A percentile compares a stretch with the other conserved stretches of the same genome.
Conservation (phyloP, 73 alveolate species). For the Blepharisma japonicum region DNA sequence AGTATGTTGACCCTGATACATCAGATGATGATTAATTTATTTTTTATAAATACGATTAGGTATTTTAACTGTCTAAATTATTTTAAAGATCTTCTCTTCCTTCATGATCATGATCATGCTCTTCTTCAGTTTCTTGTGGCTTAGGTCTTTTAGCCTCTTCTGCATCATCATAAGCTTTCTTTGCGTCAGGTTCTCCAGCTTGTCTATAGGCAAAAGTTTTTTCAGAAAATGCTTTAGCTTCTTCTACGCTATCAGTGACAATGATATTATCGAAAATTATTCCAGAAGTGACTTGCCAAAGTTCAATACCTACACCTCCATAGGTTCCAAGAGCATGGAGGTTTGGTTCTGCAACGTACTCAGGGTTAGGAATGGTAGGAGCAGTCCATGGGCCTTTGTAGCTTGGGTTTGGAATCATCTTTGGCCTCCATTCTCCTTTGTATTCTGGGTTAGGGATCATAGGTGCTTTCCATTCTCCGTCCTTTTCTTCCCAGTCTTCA, state of each 20-base stretch:
- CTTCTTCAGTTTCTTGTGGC: background rate
- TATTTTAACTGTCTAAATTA: background rate
- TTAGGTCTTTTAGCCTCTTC: constrained; percentile 13
- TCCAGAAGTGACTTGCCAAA: constrained; percentile 37
- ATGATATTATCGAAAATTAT: constrained; percentile 38
- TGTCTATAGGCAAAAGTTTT: constrained; percentile 12
- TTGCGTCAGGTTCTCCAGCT: constrained; percentile 21
- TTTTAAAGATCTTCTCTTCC: background rate
- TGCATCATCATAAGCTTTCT: constrained; percentile 19
- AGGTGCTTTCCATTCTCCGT: constrained; percentile 48
- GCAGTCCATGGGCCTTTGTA: constrained; percentile 43
- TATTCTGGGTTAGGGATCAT: constrained; percentile 33
- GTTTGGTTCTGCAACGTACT: constrained; percentile 10
- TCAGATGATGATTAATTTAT: constrained; percentile 41
- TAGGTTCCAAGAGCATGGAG: background rate
- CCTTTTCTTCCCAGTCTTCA: constrained; percentile 39
- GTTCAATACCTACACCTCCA: constrained; percentile 49
- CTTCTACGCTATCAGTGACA: constrained; percentile 40
- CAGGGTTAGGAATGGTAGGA: constrained; percentile 39
- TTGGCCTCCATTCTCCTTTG: constrained; percentile 42
- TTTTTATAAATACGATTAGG: too few relatives aligned
- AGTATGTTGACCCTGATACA: constrained; percentile 54
- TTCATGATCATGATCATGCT: background rate
- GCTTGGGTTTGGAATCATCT: constrained; percentile 36
- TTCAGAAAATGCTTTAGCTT: constrained; percentile 28